Evolutionary conservation across 116 monocot genomes (phyloP).

Genomic region (Dioscorea cayenensis): DNA sequence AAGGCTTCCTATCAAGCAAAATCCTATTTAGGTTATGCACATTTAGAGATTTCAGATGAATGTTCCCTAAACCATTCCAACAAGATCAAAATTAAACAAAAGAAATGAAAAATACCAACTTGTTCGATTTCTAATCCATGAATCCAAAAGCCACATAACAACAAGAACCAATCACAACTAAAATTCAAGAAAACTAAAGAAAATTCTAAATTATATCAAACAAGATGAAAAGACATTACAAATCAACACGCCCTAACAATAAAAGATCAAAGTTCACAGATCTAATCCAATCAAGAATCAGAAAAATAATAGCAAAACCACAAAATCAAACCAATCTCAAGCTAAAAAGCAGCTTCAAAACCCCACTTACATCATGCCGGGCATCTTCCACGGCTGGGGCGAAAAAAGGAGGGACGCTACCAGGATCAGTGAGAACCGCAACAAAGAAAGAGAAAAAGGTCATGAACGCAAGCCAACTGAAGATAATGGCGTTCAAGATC

Average conservation of each 20-base stretch:
- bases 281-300: not conserved
- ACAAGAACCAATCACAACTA: not conserved
- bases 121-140: not conserved
- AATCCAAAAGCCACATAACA: not conserved
- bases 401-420: conserved; percentile 26
- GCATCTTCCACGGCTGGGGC: conserved; percentile 31
- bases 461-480: conserved; percentile 19
- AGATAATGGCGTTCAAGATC: conserved; percentile 21
- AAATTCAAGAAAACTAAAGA: not conserved
- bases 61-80: not conserved
- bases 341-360: not conserved
- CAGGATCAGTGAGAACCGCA: conserved; percentile 28
- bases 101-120: no score
- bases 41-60: not conserved
- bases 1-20: not conserved
- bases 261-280: not conserved
- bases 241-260: not conserved
- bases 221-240: not conserved
- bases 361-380: conserved; percentile 16
- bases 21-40: not conserved
- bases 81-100: not conserved
- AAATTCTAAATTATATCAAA: not conserved
- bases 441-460: conserved; percentile 25
- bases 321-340: not conserved
- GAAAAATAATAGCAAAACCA: not conserved